A percentile compares a stretch with the other conserved stretches of the same genome.
Evolutionary conservation across 441 rosid genomes (phyloP).

Genomic region (Melastoma candidum): DNA sequence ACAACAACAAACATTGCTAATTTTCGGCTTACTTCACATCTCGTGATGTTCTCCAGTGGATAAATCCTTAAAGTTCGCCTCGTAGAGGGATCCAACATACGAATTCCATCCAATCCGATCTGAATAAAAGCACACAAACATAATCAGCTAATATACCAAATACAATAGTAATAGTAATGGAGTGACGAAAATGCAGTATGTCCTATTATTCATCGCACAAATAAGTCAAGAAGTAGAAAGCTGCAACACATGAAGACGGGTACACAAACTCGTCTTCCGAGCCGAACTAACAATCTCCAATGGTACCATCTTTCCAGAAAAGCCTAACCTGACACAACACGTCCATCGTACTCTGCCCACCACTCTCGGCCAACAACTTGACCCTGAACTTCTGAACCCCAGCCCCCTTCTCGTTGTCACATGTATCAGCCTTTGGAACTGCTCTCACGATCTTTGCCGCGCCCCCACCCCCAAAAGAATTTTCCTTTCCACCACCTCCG

Average conservation of each 20-base stretch:
- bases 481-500: constrained; percentile 47
- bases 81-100: constrained; percentile 94
- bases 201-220: too few relatives aligned
- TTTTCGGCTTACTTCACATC: constrained; percentile 65
- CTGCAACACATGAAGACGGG: too few relatives aligned
- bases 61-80: constrained; percentile 82
- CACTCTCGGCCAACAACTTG: constrained; percentile 75
- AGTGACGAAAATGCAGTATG: too few relatives aligned
- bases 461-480: constrained; percentile 23
- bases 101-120: constrained; percentile 95
- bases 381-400: constrained; percentile 96
- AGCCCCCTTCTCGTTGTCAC: constrained; percentile 56
- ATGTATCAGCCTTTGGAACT: constrained; percentile 78
- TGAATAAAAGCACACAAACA: constrained; percentile 21
- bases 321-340: constrained; percentile 80
- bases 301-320: too few relatives aligned
- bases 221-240: too few relatives aligned
- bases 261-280: too few relatives aligned
- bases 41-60: constrained; percentile 83
- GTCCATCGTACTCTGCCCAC: constrained; percentile 79
- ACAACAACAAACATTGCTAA: neutral
- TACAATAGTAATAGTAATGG: neutral
- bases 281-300: too few relatives aligned
- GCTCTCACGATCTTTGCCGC: constrained; percentile 82
- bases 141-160: neutral